Conservation (phyloP, 768 basidiomycete species). For the Collybiopsis luxurians region DNA sequence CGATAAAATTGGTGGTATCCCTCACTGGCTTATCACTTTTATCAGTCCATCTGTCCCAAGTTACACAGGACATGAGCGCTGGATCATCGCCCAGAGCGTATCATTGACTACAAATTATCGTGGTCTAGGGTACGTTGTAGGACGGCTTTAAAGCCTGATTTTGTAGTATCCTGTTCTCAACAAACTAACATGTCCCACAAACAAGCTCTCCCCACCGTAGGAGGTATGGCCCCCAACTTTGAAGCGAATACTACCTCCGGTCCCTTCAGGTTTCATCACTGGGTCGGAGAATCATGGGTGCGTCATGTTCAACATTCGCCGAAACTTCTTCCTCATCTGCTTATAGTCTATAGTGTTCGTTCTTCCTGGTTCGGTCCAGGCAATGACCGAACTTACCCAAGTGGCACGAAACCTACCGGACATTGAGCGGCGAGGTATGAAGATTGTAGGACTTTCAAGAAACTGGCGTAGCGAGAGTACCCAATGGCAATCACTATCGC, state of each 20-base stretch:
- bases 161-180: too few species aligned
- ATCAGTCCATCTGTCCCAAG: too few species aligned
- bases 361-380: not conserved
- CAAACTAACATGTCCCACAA: not conserved
- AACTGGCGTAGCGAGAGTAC: not conserved
- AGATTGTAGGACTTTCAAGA: conserved; percentile 4
- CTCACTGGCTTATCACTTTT: too few species aligned
- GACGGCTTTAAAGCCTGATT: too few species aligned
- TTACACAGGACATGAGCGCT: too few species aligned
- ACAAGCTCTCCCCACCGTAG: not conserved
- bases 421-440: not conserved
- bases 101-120: too few species aligned
- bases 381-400: not conserved
- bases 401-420: conserved; percentile 1
- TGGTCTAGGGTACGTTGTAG: too few species aligned
- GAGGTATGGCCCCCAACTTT: conserved; percentile 4
- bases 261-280: conserved; percentile 1
- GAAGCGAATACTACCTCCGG: not conserved
- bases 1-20: too few species aligned
- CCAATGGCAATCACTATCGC: not conserved
- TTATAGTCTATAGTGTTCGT: conserved; percentile 4
- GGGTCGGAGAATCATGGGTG: conserved; percentile 7
- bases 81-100: too few species aligned
- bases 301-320: not conserved
- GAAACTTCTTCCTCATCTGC: not conserved